Base-by-base conservation (phyloP, 2,329 filamentous ascomycete species). In the Cladosporium velox region DNA sequence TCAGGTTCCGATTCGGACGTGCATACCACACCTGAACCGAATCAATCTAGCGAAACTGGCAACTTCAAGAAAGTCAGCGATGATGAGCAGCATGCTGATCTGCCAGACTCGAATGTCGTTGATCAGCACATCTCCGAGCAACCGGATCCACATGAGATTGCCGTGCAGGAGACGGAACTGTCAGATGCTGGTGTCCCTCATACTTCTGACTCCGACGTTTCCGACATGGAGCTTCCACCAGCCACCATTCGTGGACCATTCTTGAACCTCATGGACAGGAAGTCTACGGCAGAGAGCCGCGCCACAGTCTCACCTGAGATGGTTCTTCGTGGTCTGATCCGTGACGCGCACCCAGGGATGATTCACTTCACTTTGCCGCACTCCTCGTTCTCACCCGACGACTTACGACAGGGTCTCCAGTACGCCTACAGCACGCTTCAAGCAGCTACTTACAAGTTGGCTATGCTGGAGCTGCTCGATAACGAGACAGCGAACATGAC, bases 361-460 rank as follows among this genome's bases (percentile, higher is more conserved):
- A 64, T 64, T 52, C 44, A 64, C 49, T 64, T 64, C 51, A 64
- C 61, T 1, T 11, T 64, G 10, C 35, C 49, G 2, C 61, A 64
- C 24, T 32, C 51, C n/a, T 26, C 15, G 10, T 64, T 64, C 61
- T 47, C 51, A 3, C 24, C 14, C 5, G 26, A 55, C 2, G 61
- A 64, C 11, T 24, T 64, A 12, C 34, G 35, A 38, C 1, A 64
- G 15, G 51, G 61, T 1, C 35, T 64, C 3, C 26, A 49, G 11
- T 57, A 47, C 34, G 61, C 61, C 14, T 64, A 47, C 51, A 41
- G 10, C 10, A 44, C 57, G 35, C 34, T 64, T 11, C 61, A 64
- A 47, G 26, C 5, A 21, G 61, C 51, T 18, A 47, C 34, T 8
- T 7, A 10, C 15, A 64, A 47, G n/a, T 18, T 57, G 51, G 51